A percentile compares a stretch with the other conserved stretches of the same genome.
Conservation (phyloP, 2,329 filamentous ascomycete species). For the Cordyceps javanica region DNA sequence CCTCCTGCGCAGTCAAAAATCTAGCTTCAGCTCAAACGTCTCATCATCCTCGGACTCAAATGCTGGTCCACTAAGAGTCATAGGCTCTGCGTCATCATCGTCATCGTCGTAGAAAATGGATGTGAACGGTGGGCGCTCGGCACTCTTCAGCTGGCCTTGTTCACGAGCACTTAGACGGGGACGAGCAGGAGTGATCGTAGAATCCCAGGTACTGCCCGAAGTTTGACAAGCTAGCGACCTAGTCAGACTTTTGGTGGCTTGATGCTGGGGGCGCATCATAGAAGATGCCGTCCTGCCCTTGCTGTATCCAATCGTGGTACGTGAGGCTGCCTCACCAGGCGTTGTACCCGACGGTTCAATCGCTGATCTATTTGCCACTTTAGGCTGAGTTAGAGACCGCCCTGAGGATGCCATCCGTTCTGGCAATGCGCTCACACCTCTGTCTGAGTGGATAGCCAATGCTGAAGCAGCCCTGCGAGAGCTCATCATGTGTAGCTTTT, state of each 20-base stretch:
- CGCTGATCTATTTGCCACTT: constrained; percentile 20
- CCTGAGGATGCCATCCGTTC: background rate
- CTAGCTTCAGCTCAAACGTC: constrained; percentile 49
- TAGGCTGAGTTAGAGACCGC: constrained; percentile 11
- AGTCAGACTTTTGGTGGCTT: constrained; percentile 11
- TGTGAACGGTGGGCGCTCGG: constrained; percentile 45
- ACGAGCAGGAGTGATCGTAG: constrained; percentile 43
- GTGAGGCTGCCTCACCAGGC: constrained; percentile 61
- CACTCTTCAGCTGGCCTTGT: constrained; percentile 18
- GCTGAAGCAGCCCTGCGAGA: constrained; percentile 50
- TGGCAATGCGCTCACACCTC: constrained; percentile 10
- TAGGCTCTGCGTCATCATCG: constrained; percentile 26
- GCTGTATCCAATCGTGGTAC: constrained; percentile 78
- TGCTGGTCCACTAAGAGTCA: constrained; percentile 19
- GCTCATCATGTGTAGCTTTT: constrained; percentile 20
- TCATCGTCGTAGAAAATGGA: constrained; percentile 52
- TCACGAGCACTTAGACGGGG: constrained; percentile 18
- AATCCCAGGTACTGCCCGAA: constrained; percentile 20
- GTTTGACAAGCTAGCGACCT: constrained; percentile 9
- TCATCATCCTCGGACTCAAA: constrained; percentile 39
- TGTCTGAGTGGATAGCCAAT: constrained; percentile 30
- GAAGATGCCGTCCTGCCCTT: constrained; percentile 60
- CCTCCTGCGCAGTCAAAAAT: constrained; percentile 19
- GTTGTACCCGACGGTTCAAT: constrained; percentile 43
- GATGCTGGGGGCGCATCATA: constrained; percentile 30